Evolutionary conservation across 257 asterid species (phyloP), one percentile per base, ranked within the genome.

Genomic region (Solanum appendiculatum): DNA sequence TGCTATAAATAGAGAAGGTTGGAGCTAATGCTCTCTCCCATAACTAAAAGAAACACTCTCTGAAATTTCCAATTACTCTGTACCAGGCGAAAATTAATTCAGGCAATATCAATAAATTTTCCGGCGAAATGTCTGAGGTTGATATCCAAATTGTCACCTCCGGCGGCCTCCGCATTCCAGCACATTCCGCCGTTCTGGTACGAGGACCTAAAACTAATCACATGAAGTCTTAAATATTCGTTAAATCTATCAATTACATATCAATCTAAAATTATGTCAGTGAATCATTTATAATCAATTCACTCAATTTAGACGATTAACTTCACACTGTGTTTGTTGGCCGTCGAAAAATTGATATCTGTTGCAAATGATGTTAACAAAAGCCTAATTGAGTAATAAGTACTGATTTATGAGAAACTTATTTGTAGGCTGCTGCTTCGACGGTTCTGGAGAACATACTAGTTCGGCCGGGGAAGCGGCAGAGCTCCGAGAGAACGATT

Each of bases 381-480:
- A 25, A 7, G 5, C 15, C 8, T 33, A 16, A 15, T 77, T n/a
- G n/a, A n/a, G 39, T 3, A 16, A 44, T 3, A 44, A 37, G 10
- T 44, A 75, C 83, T 51, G 75, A 37, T 20, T 0, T 54, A 3
- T 63, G 2, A 72, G 44, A 36, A 33, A 83, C 16, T 12, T 85
- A 27, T 18, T 80, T 82, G 68, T 89, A 96, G 99, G 98, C 95
- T 21, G 88, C 98, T 5, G 96, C 95, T 15, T 94, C 99, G 83
- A 91, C 98, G 86, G 98, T 96, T 83, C 89, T 96, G 91, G 99
- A 96, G 90, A 94, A 89, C 89, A 91, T 96, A 10, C 87, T 95
- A 15, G 96, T 93, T 90, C 87, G 92, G 92, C 94, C 95, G 86
- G 88, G 86, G 36, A 93, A 94, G 92, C 91, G 85, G 85, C 93